A percentile compares a stretch with the other conserved stretches of the same genome.
phyloP scores from a whole-genome alignment of 2,329 filamentous ascomycete genomes.

The Bipolaris cookei region DNA sequence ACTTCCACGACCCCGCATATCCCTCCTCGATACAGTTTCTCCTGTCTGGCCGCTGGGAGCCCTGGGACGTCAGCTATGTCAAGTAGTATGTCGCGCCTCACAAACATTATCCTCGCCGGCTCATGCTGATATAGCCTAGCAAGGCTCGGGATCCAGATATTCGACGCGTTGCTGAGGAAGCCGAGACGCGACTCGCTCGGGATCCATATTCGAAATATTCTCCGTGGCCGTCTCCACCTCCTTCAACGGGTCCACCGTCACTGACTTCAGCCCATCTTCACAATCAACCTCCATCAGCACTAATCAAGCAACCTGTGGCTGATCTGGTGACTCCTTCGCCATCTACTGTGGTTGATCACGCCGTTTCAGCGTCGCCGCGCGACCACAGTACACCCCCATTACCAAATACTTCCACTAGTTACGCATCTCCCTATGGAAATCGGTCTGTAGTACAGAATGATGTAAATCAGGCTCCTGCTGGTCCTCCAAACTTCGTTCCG shows the following conservation, averaged over 20 bases:
- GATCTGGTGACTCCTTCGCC: constrained; percentile 15
- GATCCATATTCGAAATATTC: constrained; percentile 28
- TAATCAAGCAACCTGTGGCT: neutral
- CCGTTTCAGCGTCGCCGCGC: constrained; percentile 5
- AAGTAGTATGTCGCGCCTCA: constrained; percentile 28
- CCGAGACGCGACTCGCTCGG: constrained; percentile 29
- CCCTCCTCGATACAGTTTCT: constrained; percentile 42
- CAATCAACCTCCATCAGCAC: constrained; percentile 7
- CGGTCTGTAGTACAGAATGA: constrained; percentile 1
- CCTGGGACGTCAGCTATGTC: constrained; percentile 43
- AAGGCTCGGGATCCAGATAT: constrained; percentile 40
- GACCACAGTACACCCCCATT: constrained; percentile 7
- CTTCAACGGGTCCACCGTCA: constrained; percentile 12
- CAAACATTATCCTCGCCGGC: neutral
- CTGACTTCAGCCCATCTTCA: neutral
- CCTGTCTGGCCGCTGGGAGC: constrained; percentile 39
- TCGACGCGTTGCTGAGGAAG: constrained; percentile 38
- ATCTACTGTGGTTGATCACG: constrained; percentile 9
- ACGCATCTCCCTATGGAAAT: constrained; percentile 22
- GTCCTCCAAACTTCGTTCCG: neutral
- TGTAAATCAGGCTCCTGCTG: neutral
- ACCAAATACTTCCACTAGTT: constrained; percentile 4
- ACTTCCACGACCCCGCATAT: constrained; percentile 38
- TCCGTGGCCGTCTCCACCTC: constrained; percentile 30
- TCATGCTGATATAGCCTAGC: constrained; percentile 22